Conservation (phyloP, 2,329 filamentous ascomycete genomes). For the Cercospora sp. region DNA sequence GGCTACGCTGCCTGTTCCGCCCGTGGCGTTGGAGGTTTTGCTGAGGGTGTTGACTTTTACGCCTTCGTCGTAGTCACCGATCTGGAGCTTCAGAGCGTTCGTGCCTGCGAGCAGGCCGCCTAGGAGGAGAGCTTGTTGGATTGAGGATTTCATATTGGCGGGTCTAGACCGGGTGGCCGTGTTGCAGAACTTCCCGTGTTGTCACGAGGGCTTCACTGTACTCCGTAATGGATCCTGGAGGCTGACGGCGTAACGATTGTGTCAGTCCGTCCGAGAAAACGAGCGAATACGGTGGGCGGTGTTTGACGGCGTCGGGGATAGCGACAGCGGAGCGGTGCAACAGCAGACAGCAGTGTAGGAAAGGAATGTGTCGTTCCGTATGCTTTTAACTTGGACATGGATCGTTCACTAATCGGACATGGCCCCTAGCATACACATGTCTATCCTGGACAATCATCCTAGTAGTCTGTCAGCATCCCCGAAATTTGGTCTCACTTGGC, state of each 20-base stretch:
- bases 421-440: neutral
- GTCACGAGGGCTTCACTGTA: neutral
- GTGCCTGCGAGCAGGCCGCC: neutral
- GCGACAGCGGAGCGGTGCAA: neutral
- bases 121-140: neutral
- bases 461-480: neutral
- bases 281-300: neutral
- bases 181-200: neutral
- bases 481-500: neutral
- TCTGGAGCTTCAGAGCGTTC: neutral
- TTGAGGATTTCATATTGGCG: neutral
- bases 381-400: neutral
- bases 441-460: neutral
- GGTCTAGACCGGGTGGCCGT: neutral
- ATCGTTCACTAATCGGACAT: neutral
- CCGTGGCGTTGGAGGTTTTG: slow-evolving; percentile 21
- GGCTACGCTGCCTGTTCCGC: slow-evolving; percentile 23
- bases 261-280: neutral
- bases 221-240: neutral
- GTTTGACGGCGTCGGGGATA: neutral
- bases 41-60: slow-evolving; percentile 11
- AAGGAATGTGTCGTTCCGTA: neutral
- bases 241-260: neutral
- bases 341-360: neutral
- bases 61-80: neutral